Evolutionary conservation across 768 basidiomycete genomes (phyloP).

Genomic region (Panus rudis): DNA sequence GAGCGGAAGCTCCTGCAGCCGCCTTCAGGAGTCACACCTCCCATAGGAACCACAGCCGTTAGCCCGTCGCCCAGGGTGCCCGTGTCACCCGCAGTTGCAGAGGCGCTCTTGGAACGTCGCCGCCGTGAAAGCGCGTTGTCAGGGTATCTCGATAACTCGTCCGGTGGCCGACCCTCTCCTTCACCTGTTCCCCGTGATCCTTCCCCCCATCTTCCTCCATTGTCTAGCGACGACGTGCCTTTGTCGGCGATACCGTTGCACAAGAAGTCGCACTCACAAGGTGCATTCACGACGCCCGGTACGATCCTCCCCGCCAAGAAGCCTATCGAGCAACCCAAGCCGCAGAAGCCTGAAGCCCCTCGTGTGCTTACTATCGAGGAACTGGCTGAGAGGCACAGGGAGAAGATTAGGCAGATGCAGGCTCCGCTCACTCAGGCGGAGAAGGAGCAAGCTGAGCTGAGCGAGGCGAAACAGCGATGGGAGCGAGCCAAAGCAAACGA

Average conservation of each 20-base stretch:
- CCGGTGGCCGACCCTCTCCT: not conserved
- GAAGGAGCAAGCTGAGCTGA: constrained; percentile 68
- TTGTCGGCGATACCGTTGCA: constrained; percentile 19
- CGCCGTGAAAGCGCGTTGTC: constrained; percentile 64
- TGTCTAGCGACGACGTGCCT: constrained; percentile 37
- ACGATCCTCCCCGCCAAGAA: constrained; percentile 41
- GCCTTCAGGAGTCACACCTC: constrained; percentile 72
- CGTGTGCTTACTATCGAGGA: constrained; percentile 83
- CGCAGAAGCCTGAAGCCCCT: constrained; percentile 40
- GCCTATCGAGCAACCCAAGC: constrained; percentile 29
- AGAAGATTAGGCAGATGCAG: constrained; percentile 78
- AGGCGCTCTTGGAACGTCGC: constrained; percentile 67
- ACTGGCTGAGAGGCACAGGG: constrained; percentile 76
- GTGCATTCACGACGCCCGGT: constrained; percentile 31
- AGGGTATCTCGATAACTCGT: constrained; percentile 1
- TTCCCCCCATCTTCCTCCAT: too few relatives aligned
- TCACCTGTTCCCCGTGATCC: too few relatives aligned
- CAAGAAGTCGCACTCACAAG: constrained; percentile 18
- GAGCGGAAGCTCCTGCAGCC: constrained; percentile 83
- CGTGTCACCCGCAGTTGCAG: constrained; percentile 65
- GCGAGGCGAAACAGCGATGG: constrained; percentile 76
- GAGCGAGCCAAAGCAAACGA: constrained; percentile 70
- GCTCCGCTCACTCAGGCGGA: constrained; percentile 76
- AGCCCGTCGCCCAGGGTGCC: constrained; percentile 34
- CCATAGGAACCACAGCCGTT: constrained; percentile 57